phyloP scores from a whole-genome alignment of 345 rosid species.

The Rhodomyrtus tomentosa region DNA sequence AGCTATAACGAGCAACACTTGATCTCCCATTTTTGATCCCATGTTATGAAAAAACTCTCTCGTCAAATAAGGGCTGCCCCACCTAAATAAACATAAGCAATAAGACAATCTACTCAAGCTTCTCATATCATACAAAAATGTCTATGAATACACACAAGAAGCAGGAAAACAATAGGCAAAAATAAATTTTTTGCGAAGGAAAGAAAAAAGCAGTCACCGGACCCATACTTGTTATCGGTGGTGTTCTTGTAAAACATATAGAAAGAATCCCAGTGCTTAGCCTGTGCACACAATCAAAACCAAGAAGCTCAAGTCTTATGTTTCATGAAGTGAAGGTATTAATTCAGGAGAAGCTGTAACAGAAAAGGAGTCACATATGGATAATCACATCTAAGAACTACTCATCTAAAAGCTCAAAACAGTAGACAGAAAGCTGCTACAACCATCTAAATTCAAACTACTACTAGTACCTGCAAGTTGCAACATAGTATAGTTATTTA shows the following conservation, averaged over 20 bases:
- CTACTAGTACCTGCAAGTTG: not conserved
- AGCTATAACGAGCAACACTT: constrained; percentile 65
- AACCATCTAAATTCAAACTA: not conserved
- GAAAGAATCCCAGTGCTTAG: constrained; percentile 90
- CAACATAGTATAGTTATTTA: not conserved
- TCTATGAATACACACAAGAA: not conserved
- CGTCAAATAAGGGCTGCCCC: constrained; percentile 92
- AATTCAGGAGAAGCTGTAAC: not conserved
- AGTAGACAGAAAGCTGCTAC: not conserved
- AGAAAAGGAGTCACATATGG: not conserved
- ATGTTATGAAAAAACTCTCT: constrained; percentile 74
- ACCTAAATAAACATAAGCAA: constrained; percentile 28
- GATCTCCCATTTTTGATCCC: constrained; percentile 79
- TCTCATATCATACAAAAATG: not conserved
- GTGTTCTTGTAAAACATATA: constrained; percentile 82
- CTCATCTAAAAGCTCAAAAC: not conserved
- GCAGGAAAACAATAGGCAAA: not conserved
- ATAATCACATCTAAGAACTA: not conserved
- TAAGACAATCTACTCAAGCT: not conserved
- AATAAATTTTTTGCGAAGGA: not conserved
- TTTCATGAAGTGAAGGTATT: not conserved
- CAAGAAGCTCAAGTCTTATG: not conserved
- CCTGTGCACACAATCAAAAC: constrained; percentile 36
- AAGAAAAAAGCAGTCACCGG: not conserved
- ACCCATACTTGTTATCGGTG: constrained; percentile 79